Evolutionary conservation across 2,329 filamentous ascomycete genomes (phyloP).

Genomic region (Exophiala sp.): DNA sequence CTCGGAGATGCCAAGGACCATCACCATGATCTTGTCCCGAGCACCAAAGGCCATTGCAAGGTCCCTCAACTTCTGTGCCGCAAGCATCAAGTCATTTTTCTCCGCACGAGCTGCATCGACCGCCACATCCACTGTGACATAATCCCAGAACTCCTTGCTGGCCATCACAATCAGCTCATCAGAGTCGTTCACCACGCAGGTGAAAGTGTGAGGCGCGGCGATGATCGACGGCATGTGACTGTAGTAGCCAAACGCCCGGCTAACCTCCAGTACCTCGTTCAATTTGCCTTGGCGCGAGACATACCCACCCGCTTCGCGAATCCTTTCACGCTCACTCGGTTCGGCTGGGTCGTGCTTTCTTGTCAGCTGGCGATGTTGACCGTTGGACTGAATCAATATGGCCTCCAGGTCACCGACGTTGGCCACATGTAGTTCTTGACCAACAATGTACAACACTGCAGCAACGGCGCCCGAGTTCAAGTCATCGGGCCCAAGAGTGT

Average conservation of each 20-base stretch:
- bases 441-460: conserved; percentile 83
- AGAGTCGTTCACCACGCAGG: conserved; percentile 74
- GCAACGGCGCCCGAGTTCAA: conserved; percentile 86
- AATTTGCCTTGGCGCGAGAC: conserved; percentile 91
- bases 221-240: conserved; percentile 90
- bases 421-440: conserved; percentile 86
- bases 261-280: conserved; percentile 88
- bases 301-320: conserved; percentile 91
- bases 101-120: conserved; percentile 88
- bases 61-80: conserved; percentile 89
- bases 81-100: conserved; percentile 85
- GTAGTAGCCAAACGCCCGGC: conserved; percentile 90
- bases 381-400: conserved; percentile 89
- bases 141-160: conserved; percentile 93
- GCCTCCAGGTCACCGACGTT: conserved; percentile 95
- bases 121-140: conserved; percentile 80
- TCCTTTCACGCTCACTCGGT: conserved; percentile 75
- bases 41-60: conserved; percentile 94
- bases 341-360: conserved; percentile 92
- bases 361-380: conserved; percentile 77
- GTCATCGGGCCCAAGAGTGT: conserved; percentile 83
- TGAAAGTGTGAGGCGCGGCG: conserved; percentile 78
- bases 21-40: conserved; percentile 95
- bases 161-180: conserved; percentile 93
- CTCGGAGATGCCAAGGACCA: conserved; percentile 93